Evolutionary conservation across 495 filamentous ascomycete genomes (phyloP).

Genomic region (Talaromyces adpressus): DNA sequence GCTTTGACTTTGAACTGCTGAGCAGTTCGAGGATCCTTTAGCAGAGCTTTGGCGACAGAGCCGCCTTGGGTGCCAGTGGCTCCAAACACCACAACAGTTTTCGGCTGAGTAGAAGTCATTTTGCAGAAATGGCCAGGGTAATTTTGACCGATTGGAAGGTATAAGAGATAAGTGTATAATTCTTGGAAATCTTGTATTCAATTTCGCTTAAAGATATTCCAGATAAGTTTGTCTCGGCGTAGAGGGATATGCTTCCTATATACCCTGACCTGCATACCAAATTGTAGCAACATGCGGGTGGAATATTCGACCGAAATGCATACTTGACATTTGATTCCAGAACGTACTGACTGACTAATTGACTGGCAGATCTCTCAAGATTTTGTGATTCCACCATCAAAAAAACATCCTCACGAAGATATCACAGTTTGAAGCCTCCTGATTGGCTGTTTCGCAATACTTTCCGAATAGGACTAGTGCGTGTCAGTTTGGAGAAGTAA

Average conservation of each 20-base stretch:
- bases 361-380: neutral
- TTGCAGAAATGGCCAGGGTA: neutral
- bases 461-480: constrained; percentile 6
- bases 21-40: constrained; percentile 11
- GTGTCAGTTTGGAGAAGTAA: neutral
- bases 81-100: constrained; percentile 40
- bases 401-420: neutral
- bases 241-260: neutral
- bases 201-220: too few species aligned
- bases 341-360: neutral
- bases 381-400: neutral
- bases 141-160: neutral
- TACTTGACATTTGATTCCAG: neutral
- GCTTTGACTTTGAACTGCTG: constrained; percentile 14
- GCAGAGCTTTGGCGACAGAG: constrained; percentile 19
- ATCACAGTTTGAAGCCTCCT: neutral
- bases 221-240: too few species aligned
- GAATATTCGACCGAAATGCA: neutral
- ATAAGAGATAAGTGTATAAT: neutral
- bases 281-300: neutral
- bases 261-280: neutral
- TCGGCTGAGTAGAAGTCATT: constrained; percentile 10
- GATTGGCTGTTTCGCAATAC: constrained; percentile 7
- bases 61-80: constrained; percentile 35
- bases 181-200: too few species aligned